Base-by-base conservation (phyloP, 257 asterid species). In the Asclepias syriaca region DNA sequence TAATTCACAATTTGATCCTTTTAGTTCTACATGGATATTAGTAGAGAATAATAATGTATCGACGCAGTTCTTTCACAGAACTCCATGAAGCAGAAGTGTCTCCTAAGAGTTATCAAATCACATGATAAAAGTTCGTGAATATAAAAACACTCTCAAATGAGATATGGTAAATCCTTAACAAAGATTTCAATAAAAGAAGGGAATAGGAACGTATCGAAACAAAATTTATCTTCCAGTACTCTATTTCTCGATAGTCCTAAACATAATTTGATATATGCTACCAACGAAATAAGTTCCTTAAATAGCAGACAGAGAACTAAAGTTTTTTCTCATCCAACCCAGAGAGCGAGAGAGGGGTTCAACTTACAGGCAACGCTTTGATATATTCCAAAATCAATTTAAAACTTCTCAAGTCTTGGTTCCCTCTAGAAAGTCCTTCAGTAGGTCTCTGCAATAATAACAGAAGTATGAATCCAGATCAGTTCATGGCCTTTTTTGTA, bases 381-480 rank as follows among this genome's bases (percentile, higher is more conserved):
- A 93, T 85, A 73, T 93, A 93, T 77, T 93, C 98, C 80, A 93
- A 75, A 76, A 93, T 91, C 83, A 93, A 84, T 81, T 93, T 85
- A 86, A 93, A 93, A 90, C 91, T 88, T 85, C 98, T 88, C 85
- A 91, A 74, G 87, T 93, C 98, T 82, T 93, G 96, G 66, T 84
- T 83, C 71, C 70, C 79, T 34, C 85, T 89, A 2, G 73, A 78
- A 57, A 85, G 84, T 72, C 91, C 91, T 45, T 93, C 98, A 66
- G 29, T 21, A 39, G 85, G 72, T 84, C 78, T 91, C 98, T 93
- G 92, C 84, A 84, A 72, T 57, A 45, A 64, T 64, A 49, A 49
- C 40, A 66, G 51, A 66, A 56, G 37, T 16, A 43, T 27, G 78
- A 8, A 80, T 76, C 55, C 59, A 68, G 63, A 45, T 16, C 19